Percentiles rank a stretch among this genome's conserved stretches.
Conservation (phyloP, 371 early-diverging fungal genomes). For the Apophysomyces elegans region DNA sequence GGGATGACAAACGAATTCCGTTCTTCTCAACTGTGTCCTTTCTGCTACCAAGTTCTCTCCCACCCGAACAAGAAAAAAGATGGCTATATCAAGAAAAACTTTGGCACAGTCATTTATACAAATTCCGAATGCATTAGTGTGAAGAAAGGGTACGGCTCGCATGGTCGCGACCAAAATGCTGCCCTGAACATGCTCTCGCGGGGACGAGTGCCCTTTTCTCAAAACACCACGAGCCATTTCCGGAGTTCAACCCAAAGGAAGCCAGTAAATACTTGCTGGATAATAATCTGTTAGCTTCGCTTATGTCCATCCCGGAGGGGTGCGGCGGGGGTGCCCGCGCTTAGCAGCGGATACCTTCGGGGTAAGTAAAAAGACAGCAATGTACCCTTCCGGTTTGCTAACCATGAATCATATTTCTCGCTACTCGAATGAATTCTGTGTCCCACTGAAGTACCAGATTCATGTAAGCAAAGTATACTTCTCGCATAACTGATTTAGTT, state of each 20-base stretch:
- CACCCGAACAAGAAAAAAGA: constrained; percentile 2
- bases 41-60: background rate
- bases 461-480: background rate
- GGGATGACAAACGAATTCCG: background rate
- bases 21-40: constrained; percentile 2
- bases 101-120: background rate
- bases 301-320: no score
- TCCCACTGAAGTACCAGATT: background rate
- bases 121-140: background rate
- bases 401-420: no score
- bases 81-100: background rate
- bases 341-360: no score
- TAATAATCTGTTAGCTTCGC: no score
- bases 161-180: background rate
- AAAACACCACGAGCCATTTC: background rate
- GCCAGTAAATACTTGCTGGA: background rate
- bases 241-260: background rate
- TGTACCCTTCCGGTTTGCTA: no score
- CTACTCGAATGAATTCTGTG: background rate
- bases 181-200: background rate
- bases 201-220: background rate
- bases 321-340: no score
- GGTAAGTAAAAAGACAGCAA: no score
- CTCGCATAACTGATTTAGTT: background rate
- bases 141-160: no score